phyloP scores from a whole-genome alignment of 2,329 filamentous ascomycete species.

The Atkinsonella texensis region DNA sequence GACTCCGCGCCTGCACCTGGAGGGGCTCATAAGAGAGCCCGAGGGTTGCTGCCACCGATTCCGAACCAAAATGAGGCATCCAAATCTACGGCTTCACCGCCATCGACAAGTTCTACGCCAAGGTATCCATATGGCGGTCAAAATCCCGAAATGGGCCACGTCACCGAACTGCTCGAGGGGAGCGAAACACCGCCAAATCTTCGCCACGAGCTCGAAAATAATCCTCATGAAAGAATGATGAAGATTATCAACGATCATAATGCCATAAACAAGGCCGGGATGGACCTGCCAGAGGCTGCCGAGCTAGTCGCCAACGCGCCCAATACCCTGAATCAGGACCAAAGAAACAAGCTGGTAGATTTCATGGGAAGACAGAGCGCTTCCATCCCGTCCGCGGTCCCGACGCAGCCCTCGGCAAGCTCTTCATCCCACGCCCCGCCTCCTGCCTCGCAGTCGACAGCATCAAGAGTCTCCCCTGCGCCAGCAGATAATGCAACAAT shows the following conservation, averaged over 20 bases:
- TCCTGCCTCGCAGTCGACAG: constrained; percentile 1
- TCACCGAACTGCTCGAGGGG: constrained; percentile 49
- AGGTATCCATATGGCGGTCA: constrained; percentile 18
- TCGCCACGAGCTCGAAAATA: constrained; percentile 43
- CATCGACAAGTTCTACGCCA: constrained; percentile 16
- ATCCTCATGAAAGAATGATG: constrained; percentile 51
- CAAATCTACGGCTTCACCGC: constrained; percentile 16
- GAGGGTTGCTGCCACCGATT: constrained; percentile 43
- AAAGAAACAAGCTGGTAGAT: constrained; percentile 45
- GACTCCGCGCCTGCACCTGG: constrained; percentile 25
- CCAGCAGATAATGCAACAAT: constrained; percentile 13
- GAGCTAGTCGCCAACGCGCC: constrained; percentile 41
- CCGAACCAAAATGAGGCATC: constrained; percentile 24
- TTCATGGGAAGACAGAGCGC: constrained; percentile 41
- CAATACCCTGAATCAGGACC: constrained; percentile 42
- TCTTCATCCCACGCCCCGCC: constrained; percentile 14
- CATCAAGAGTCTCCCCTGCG: constrained; percentile 14
- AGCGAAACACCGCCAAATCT: constrained; percentile 38
- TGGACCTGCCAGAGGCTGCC: constrained; percentile 40
- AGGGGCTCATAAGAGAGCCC: constrained; percentile 36
- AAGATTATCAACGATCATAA: constrained; percentile 54
- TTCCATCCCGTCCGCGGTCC: constrained; percentile 8
- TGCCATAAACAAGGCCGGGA: constrained; percentile 33
- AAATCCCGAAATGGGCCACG: constrained; percentile 38
- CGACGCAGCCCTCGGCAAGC: constrained; percentile 13